Evolutionary conservation across 2,329 filamentous ascomycete genomes (phyloP), one percentile per base, ranked within the genome.

Genomic region (Colletotrichum higginsianum): DNA sequence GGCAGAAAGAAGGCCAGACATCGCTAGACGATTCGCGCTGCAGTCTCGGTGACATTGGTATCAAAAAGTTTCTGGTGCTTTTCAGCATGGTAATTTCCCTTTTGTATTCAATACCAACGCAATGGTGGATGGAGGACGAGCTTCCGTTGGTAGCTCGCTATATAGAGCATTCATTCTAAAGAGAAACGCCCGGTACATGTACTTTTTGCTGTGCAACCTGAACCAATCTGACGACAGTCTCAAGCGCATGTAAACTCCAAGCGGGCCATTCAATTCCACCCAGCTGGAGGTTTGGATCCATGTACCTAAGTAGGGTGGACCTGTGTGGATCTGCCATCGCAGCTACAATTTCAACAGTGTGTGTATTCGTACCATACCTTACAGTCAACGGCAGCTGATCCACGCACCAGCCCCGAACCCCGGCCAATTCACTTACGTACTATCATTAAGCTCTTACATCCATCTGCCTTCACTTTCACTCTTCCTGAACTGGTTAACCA

Each of bases 1-100:
- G 87, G 87, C 80, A 89, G 95, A 82, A 94, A 94, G 82, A 86
- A 87, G 80, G 88, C 88, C 65, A 90, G 87, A 80, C 40, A 66
- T 40, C 61, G 73, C 56, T 73, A 72, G 71, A 66, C 11, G 40
- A 11, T 2, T 42, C 15, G n/a, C 40, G n/a, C 26, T 26, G 15
- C 30, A n/a, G 46, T 60, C 53, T 63, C 23, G 35, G 26, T 38
- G 58, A 26, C 55, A 60, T 38, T 6, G 38, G 58, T 55, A 50
- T 61, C 55, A 69, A 72, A 64, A 72, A 60, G 53, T 69, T 69
- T 16, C 38, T 13, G 44, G 21, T 62, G 58, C 57, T 60, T 44
- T 69, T 49, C 47, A 30, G 69, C 66, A 69, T 72, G 6, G 47
- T 47, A 53, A 52, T 62, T 64, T 68, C 46, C 52, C 35, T 63